Evolutionary conservation across 352 stramenopile species (phyloP), one percentile per base, ranked within the genome.

Genomic region (Pythium vanterpoolii): DNA sequence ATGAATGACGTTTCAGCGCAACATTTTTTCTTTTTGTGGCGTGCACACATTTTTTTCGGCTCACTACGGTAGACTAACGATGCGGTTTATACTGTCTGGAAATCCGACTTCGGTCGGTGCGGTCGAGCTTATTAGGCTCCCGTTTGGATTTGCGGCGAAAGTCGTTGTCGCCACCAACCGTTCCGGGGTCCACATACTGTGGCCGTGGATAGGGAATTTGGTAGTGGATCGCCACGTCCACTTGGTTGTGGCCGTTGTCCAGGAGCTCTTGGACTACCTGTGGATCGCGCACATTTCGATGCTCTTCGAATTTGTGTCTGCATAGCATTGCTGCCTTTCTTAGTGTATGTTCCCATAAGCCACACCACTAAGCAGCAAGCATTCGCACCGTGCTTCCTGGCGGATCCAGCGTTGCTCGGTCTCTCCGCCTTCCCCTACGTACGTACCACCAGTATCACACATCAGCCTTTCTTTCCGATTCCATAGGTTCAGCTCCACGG

Each of bases 191-290:
- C 50, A 85, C 81, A 64, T 94, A 87, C 26, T 90, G 58, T 26
- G 82, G 85, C 6, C 85, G 73, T 40, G 85, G 85, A 40, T 93
- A 94, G 48, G 82, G 85, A 59, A 90, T 95, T 53, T 90, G 85
- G 68, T 93, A 92, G 68, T 93, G 83, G 39, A 95, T 50, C 26
- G 83, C 85, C 23, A 93, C 57, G 52, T 95, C 85, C 48, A 95
- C 74, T 40, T 92, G 77, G 47, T 87, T 78, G 51, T 90, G 74
- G 8, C 66, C 76, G 30, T 79, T 69, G 11, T 78, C 67, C 10
- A 94, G 63, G 10, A 80, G 71, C 51, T 89, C 73, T 11, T 77
- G 62, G 48, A 90, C 72, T 13, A 66, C 43, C 11, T 43, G 31
- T 8, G 69, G 28, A 47, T 77, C 61, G 0, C 30, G 46, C 23